phyloP scores from a whole-genome alignment of 1,284 basidiomycete genomes.

The Lignosus rhinocerotis region DNA sequence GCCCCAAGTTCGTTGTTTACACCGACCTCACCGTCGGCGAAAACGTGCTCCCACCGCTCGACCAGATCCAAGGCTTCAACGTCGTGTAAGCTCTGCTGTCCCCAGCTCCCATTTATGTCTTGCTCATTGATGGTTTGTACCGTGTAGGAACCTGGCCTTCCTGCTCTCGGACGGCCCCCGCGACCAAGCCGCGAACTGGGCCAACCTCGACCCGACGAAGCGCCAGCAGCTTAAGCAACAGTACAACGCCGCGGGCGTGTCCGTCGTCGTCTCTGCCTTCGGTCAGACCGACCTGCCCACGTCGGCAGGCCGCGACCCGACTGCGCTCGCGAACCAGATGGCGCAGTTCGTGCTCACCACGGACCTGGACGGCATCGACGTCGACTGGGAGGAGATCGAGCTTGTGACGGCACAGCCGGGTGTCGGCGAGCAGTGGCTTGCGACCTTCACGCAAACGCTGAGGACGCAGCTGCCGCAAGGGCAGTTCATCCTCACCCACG shows the following conservation, averaged over 20 bases:
- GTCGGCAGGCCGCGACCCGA: slow-evolving; percentile 39
- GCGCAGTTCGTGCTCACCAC: slow-evolving; percentile 37
- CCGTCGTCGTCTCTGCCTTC: slow-evolving; percentile 49
- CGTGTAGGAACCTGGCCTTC: slow-evolving; percentile 14
- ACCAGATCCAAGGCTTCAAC: slow-evolving; percentile 20
- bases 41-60: slow-evolving; percentile 10
- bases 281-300: slow-evolving; percentile 54
- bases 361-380: slow-evolving; percentile 53
- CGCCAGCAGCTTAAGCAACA: slow-evolving; percentile 39
- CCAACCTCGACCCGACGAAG: slow-evolving; percentile 13
- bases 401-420: slow-evolving; percentile 41
- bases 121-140: not conserved
- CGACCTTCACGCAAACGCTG: slow-evolving; percentile 42
- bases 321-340: slow-evolving; percentile 44
- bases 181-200: slow-evolving; percentile 12
- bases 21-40: not conserved
- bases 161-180: slow-evolving; percentile 9
- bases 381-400: slow-evolving; percentile 56
- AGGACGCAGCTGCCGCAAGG: slow-evolving; percentile 35
- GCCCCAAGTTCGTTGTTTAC: slow-evolving; percentile 5
- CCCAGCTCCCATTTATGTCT: not conserved
- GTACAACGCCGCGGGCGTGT: slow-evolving; percentile 47
- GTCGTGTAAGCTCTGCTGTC: slow-evolving; percentile 7
- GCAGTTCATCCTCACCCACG: slow-evolving; percentile 39
- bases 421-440: slow-evolving; percentile 42